Conservation (phyloP, 2,329 filamentous ascomycete species). For the Beauveria caledonica region DNA sequence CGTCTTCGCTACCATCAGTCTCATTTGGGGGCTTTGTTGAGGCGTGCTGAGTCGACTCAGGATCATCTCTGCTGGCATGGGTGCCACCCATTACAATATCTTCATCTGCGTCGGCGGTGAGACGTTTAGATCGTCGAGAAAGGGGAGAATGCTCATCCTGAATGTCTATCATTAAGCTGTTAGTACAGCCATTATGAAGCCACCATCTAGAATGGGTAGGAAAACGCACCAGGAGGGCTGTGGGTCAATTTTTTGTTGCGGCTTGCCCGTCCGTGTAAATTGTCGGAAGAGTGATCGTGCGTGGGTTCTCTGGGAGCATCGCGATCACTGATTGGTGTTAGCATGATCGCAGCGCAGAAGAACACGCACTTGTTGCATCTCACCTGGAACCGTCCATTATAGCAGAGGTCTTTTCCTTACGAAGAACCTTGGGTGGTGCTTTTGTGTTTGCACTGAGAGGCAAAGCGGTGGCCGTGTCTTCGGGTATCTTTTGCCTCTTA, state of each 20-base stretch:
- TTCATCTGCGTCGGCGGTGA: slow-evolving; percentile 44
- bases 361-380: slow-evolving; percentile 23
- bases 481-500: slow-evolving; percentile 63
- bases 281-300: neutral
- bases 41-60: slow-evolving; percentile 35
- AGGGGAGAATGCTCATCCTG: slow-evolving; percentile 24
- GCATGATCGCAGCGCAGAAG: slow-evolving; percentile 14
- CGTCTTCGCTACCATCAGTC: slow-evolving; percentile 11
- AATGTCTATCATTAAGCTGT: neutral
- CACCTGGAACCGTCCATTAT: slow-evolving; percentile 70
- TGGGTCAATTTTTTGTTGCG: slow-evolving; percentile 4
- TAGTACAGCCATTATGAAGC: neutral
- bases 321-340: neutral
- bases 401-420: slow-evolving; percentile 51
- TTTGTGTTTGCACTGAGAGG: slow-evolving; percentile 24
- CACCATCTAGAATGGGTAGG: neutral
- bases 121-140: slow-evolving; percentile 45
- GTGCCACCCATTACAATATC: slow-evolving; percentile 66
- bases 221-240: neutral
- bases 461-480: slow-evolving; percentile 24
- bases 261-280: neutral
- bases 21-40: slow-evolving; percentile 19
- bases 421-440: slow-evolving; percentile 39
- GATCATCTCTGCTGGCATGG: slow-evolving; percentile 42
- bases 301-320: neutral